Evolutionary conservation across 441 rosid genomes (phyloP).

Genomic region (Gossypium davidsonii): DNA sequence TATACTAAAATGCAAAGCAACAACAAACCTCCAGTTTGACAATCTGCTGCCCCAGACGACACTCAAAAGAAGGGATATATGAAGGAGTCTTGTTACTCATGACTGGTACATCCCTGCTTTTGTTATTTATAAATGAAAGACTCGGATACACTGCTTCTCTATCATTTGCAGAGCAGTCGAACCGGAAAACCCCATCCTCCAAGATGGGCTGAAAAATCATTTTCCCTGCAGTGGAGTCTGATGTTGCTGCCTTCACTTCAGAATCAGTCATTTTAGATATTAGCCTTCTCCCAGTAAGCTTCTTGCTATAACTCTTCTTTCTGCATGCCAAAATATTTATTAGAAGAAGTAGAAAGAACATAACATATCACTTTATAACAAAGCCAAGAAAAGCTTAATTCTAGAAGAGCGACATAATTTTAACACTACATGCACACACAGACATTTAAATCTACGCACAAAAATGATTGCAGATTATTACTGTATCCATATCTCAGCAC

Average conservation of each 20-base stretch:
- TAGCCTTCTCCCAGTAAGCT: slow-evolving; percentile 4
- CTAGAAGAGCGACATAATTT: background rate
- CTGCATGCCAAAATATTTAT: slow-evolving; percentile 23
- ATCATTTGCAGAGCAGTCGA: slow-evolving; percentile 57
- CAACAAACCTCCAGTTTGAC: slow-evolving; percentile 59
- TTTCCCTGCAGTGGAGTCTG: slow-evolving; percentile 29
- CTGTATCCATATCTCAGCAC: background rate
- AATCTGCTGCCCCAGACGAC: slow-evolving; percentile 45
- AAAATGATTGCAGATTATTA: background rate
- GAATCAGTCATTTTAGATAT: slow-evolving; percentile 35
- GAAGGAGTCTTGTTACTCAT: slow-evolving; percentile 36
- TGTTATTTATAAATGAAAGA: slow-evolving; percentile 53
- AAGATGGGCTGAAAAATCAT: slow-evolving; percentile 71
- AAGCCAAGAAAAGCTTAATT: background rate
- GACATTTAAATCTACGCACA: background rate
- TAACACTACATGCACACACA: background rate
- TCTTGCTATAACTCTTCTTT: slow-evolving; percentile 15
- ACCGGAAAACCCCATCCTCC: slow-evolving; percentile 72
- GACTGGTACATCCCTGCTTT: slow-evolving; percentile 53
- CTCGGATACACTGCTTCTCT: slow-evolving; percentile 60
- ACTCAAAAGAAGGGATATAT: slow-evolving; percentile 42
- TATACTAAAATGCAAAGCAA: background rate
- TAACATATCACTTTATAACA: background rate
- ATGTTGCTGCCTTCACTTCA: slow-evolving; percentile 27
- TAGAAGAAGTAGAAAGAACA: background rate